Percentiles rank a stretch among this genome's conserved stretches.
These are phyloP conservation scores for Backusella tarrabulga DNA, from an alignment of 192 early-diverging fungal genomes.

Conservation along the genomic window DNA sequence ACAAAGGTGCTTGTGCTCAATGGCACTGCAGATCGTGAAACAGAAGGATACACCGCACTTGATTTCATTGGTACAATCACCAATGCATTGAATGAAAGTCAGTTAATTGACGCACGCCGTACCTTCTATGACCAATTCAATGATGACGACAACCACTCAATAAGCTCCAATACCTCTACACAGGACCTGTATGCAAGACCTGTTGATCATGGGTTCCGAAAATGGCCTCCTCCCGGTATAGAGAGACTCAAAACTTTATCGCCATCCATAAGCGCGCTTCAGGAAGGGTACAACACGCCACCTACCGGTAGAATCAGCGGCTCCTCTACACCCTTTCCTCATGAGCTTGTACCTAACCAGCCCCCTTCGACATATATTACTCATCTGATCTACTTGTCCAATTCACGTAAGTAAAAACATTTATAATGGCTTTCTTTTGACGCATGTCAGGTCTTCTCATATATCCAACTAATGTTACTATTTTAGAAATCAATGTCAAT, in stretches of 20 bases:
- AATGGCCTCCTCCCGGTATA: constrained; percentile 27
- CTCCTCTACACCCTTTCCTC: constrained; percentile 7
- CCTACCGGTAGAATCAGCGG: neutral
- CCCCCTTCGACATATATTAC: constrained; percentile 43
- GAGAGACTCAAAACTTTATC: neutral
- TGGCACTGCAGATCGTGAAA: constrained; percentile 67
- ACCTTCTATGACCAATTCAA: constrained; percentile 23
- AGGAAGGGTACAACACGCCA: constrained; percentile 13
- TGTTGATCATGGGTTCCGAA: constrained; percentile 31
- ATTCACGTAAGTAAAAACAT: constrained; percentile 37
- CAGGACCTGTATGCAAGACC: constrained; percentile 17
- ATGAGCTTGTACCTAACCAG: constrained; percentile 22
- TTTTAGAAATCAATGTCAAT: constrained; percentile 39
- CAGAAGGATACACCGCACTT: constrained; percentile 63
- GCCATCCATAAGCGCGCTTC: neutral
- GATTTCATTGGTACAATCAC: constrained; percentile 71
- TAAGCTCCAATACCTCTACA: neutral
- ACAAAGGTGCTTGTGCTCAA: constrained; percentile 72
- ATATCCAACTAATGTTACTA: neutral
- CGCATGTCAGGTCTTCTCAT: neutral
- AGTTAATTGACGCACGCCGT: constrained; percentile 35
- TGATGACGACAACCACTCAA: neutral
- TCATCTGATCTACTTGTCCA: constrained; percentile 50
- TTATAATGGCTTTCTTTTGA: neutral
- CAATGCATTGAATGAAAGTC: constrained; percentile 58